Base-by-base conservation (phyloP, 1,284 basidiomycete species). In the Moesziomyces parantarcticus region DNA sequence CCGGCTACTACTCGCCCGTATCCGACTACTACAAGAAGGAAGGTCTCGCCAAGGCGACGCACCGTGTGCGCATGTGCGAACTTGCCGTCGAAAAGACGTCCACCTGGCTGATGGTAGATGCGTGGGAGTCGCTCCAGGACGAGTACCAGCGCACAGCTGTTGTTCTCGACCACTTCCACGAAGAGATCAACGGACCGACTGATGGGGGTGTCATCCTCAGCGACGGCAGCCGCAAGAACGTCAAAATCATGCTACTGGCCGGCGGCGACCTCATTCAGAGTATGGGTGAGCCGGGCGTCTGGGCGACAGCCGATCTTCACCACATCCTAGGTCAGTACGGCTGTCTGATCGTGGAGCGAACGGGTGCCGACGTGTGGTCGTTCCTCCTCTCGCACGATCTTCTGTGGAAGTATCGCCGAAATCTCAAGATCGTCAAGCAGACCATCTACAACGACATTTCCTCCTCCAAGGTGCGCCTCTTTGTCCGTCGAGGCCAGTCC, bases 371-470 rank as follows among this genome's bases (percentile, higher is more conserved):
- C 80, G 92, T 98, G 84, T 88, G 87, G 87, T 87, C 87, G 6
- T 88, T 88, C 84, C 69, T 88, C 21, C 84, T 88, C 23, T 87
- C 86, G 0, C 87, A 88, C 77, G 87, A 88, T 77, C 85, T 88
- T 26, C 79, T 88, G 14, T 88, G 87, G 81, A 84, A 86, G 75
- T 84, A 85, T 52, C 76, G 92, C 60, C 88, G 90, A 81, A 99
- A 98, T 84, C 94, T 99, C 72, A 90, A 94, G 82, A 90, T 98
- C 74, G 92, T 81, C 61, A 81, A 80, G 59, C 96, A 99, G 85
- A 89, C 97, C 55, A 98, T 99, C 76, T 94, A 98, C 85, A 99
- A 99, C 84, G 96, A 99, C 84, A 96, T 99, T 49, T 96, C 93
- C 18, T 77, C 75, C n/a, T 73, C 71, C 52, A 82, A 82, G 45